A percentile compares a stretch with the other conserved stretches of the same genome.
Conservation (phyloP, 2,329 filamentous ascomycete species). For the Berkeleyomyces basicola region DNA sequence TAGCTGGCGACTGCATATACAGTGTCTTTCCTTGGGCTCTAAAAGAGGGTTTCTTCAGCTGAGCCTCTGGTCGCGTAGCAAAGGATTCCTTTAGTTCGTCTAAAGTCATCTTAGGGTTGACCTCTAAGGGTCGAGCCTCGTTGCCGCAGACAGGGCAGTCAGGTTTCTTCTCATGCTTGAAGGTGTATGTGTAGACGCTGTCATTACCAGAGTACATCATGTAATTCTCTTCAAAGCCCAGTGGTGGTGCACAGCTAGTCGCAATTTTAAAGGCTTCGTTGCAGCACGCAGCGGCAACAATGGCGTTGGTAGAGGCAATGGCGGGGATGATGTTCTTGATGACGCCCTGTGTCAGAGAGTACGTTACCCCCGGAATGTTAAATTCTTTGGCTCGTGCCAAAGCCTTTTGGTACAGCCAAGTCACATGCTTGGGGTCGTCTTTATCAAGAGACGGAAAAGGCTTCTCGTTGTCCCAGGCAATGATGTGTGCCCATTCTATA, state of each 20-base stretch:
- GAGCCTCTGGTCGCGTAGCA: constrained; percentile 68
- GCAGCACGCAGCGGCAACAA: constrained; percentile 88
- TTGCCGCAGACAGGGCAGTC: constrained; percentile 93
- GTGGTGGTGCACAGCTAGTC: constrained; percentile 61
- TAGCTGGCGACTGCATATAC: constrained; percentile 73
- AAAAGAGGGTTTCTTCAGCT: constrained; percentile 86
- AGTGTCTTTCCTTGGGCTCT: constrained; percentile 64
- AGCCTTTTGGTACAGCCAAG: constrained; percentile 87
- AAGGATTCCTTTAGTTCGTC: constrained; percentile 75
- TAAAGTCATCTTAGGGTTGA: constrained; percentile 56
- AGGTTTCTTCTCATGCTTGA: constrained; percentile 81
- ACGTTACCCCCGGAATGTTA: constrained; percentile 81
- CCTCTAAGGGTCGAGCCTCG: constrained; percentile 54
- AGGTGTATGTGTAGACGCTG: constrained; percentile 92
- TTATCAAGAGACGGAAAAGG: constrained; percentile 79
- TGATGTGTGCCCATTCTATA: constrained; percentile 96
- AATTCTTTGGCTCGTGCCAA: constrained; percentile 70
- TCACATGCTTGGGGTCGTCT: constrained; percentile 90
- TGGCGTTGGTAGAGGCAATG: constrained; percentile 93
- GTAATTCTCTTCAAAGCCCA: constrained; percentile 73
- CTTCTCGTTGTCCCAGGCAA: constrained; percentile 82
- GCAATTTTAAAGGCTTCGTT: constrained; percentile 95
- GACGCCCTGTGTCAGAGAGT: constrained; percentile 88
- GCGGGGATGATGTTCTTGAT: constrained; percentile 99
- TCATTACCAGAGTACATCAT: constrained; percentile 99